Percentiles rank a stretch among this genome's conserved stretches.
These are phyloP conservation scores for Microcos paniculata DNA, from an alignment of 345 rosid species.

Conservation along the genomic window DNA sequence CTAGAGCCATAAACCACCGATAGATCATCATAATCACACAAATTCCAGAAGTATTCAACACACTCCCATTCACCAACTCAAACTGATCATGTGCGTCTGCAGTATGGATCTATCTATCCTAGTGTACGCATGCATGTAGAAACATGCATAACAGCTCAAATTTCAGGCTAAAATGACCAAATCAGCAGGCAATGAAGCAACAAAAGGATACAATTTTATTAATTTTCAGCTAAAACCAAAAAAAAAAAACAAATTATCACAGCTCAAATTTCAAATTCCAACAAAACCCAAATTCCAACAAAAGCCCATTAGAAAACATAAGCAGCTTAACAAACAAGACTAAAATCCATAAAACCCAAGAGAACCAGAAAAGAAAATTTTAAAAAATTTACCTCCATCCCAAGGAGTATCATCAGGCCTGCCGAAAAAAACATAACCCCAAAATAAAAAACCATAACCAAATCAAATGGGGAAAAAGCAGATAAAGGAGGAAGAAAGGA, in stretches of 20 bases:
- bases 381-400: conserved; percentile 51
- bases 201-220: not conserved
- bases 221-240: not conserved
- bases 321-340: not conserved
- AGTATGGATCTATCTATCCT: not conserved
- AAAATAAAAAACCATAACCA: not conserved
- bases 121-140: not conserved
- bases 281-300: not conserved
- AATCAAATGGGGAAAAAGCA: not conserved
- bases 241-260: not conserved
- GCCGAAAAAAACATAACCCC: not conserved
- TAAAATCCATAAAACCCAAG: not conserved
- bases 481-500: not conserved
- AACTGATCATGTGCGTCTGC: not conserved
- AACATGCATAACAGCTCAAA: not conserved
- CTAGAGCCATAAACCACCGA: not conserved
- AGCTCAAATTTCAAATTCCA: not conserved
- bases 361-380: not conserved
- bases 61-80: not conserved
- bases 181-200: not conserved
- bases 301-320: not conserved
- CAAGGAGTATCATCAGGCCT: conserved; percentile 71
- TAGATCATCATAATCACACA: not conserved
- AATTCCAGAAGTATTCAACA: not conserved
- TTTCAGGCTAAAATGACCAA: not conserved